Conservation (phyloP, 1,284 basidiomycete genomes). For the Boletellus deceptivus region DNA sequence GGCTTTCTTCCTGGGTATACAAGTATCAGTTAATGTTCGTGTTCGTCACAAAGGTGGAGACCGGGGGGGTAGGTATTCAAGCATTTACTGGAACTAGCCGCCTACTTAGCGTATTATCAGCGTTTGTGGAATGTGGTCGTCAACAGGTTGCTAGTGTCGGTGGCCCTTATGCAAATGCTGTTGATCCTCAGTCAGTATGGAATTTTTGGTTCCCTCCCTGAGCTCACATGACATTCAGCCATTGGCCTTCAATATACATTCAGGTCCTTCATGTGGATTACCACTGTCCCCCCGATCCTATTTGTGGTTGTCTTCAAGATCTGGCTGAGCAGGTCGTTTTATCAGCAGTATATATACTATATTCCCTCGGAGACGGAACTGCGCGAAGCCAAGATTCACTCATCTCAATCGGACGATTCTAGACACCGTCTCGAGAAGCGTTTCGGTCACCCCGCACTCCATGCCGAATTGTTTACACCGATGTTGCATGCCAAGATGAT, state of each 20-base stretch:
- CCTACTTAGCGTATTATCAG: slow-evolving; percentile 36
- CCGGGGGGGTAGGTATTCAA: slow-evolving; percentile 72
- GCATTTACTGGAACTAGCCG: not conserved
- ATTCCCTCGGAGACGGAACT: slow-evolving; percentile 72
- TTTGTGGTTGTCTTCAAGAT: slow-evolving; percentile 80
- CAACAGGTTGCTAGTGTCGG: slow-evolving; percentile 77
- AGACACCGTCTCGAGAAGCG: slow-evolving; percentile 75
- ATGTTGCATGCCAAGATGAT: slow-evolving; percentile 88
- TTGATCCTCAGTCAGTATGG: slow-evolving; percentile 78
- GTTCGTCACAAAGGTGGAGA: slow-evolving; percentile 83
- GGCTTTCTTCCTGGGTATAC: slow-evolving; percentile 79
- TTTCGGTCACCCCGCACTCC: slow-evolving; percentile 83
- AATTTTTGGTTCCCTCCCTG: not conserved
- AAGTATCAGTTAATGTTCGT: slow-evolving; percentile 96
- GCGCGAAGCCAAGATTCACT: slow-evolving; percentile 66
- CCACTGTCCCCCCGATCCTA: slow-evolving; percentile 74
- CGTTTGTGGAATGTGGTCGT: slow-evolving; percentile 91
- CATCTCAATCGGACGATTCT: slow-evolving; percentile 63
- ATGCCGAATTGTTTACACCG: slow-evolving; percentile 79
- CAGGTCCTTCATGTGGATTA: slow-evolving; percentile 68
- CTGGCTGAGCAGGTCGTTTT: slow-evolving; percentile 69
- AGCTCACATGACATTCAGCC: slow-evolving; percentile 44
- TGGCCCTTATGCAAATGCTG: slow-evolving; percentile 80
- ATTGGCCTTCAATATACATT: slow-evolving; percentile 83
- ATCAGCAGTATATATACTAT: slow-evolving; percentile 76